Evolutionary conservation across 2,329 filamentous ascomycete genomes (phyloP), one percentile per base, ranked within the genome.

Genomic region (Trichophyton simii): DNA sequence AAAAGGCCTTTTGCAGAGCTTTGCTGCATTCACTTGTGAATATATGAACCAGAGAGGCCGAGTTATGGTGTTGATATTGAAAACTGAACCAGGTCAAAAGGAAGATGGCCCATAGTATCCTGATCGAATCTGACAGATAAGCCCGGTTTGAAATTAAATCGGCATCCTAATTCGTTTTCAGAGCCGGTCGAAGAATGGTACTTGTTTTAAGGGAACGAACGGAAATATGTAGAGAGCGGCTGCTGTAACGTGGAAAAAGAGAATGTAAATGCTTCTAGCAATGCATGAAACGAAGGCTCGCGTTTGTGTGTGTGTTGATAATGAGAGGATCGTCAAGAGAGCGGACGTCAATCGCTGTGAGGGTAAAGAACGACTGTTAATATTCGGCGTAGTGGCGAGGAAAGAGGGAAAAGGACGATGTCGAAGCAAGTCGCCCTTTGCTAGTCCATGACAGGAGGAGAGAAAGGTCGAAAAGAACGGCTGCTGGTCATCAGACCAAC

Each of bases 381-480:
- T 9, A 3, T 54, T 13, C 13, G 18, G 28, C 13, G 22, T 34
- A 13, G 4, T 8, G 22, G 13, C 9, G 34, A 38, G 34, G 34
- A 4, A 13, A 38, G 2, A 38, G 11, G 34, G 11, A 38, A 38
- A 38, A 13, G 9, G 22, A 15, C 7, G 8, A 36, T 34, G 36
- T 38, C 9, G 36, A 31, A 11, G 18, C 4, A 6, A 54, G 11
- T 38, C 54, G 42, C 46, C 13, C 15, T 31, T 15, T 34, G 52
- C 50, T 54, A 54, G 25, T 54, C 50, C 50, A 54, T 54, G 8
- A 25, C 50, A 54, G 22, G 4, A 31, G 11, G 48, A 50, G 28
- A 54, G 38, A 59, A 60, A n/a, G 54, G 42, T 48, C 58, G 60
- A 34, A 66, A 65, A 11, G 64, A 66, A 59, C 52, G 64, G 63